phyloP scores from a whole-genome alignment of 371 early-diverging fungal species.

The Rhizopus arrhizus region DNA sequence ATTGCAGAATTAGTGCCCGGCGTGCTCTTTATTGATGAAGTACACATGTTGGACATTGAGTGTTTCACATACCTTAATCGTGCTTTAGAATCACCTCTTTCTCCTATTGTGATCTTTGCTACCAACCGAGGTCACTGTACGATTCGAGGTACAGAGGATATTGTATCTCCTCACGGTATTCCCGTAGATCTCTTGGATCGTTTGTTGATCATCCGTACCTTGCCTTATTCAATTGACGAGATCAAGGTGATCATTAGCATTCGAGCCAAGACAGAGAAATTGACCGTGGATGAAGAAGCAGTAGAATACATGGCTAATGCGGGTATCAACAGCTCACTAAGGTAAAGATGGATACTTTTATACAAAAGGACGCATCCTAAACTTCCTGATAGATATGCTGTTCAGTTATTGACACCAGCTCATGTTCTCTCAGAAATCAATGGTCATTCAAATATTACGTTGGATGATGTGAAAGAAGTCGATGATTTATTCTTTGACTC shows the following conservation, averaged over 20 bases:
- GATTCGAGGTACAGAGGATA: conserved; percentile 92
- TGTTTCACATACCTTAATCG: conserved; percentile 98
- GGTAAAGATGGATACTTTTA: conserved; percentile 20
- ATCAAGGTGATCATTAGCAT: conserved; percentile 89
- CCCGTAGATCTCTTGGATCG: conserved; percentile 97
- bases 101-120: conserved; percentile 98
- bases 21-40: conserved; percentile 98
- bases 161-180: conserved; percentile 92
- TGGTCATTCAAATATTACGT: conserved; percentile 75
- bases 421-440: conserved; percentile 84
- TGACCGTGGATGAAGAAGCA: conserved; percentile 77
- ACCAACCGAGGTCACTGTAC: conserved; percentile 97
- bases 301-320: conserved; percentile 77
- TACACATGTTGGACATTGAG: conserved; percentile 98
- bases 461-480: conserved; percentile 87
- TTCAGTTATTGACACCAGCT: conserved; percentile 95
- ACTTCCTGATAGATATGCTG: conserved; percentile 78
- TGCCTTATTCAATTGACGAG: conserved; percentile 91
- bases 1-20: conserved; percentile 97
- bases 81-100: conserved; percentile 89
- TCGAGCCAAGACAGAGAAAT: conserved; percentile 88
- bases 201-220: conserved; percentile 91
- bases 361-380: background rate
- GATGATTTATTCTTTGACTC: conserved; percentile 89
- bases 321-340: conserved; percentile 82